phyloP scores from a whole-genome alignment of 495 filamentous ascomycete species.

The Penicillium crystallinum region DNA sequence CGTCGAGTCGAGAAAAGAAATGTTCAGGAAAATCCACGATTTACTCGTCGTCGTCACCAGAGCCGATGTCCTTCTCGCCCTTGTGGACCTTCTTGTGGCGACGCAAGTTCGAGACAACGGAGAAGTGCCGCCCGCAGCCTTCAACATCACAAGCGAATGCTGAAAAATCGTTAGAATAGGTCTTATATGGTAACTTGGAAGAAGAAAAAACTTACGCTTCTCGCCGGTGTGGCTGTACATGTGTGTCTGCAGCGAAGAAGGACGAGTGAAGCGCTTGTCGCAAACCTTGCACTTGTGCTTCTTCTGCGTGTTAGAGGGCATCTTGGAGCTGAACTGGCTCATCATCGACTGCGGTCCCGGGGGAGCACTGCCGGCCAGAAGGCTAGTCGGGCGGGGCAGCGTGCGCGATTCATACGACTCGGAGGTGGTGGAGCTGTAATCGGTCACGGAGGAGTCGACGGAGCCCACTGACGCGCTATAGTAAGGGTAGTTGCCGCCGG shows the following conservation, averaged over 20 bases:
- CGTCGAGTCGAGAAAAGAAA: slow-evolving; percentile 11
- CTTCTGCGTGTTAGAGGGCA: slow-evolving; percentile 94
- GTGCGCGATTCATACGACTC: slow-evolving; percentile 88
- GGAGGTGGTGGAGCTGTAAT: slow-evolving; percentile 82
- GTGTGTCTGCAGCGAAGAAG: slow-evolving; percentile 94
- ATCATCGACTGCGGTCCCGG: slow-evolving; percentile 96
- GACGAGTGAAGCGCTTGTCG: slow-evolving; percentile 96
- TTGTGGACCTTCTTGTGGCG: slow-evolving; percentile 96
- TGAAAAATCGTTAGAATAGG: slow-evolving; percentile 41
- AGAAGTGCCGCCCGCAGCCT: slow-evolving; percentile 94
- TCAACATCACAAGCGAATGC: slow-evolving; percentile 93
- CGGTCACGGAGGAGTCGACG: slow-evolving; percentile 85
- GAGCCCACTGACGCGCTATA: slow-evolving; percentile 76
- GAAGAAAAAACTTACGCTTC: slow-evolving; percentile 70
- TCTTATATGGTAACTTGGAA: background rate
- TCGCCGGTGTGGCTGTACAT: slow-evolving; percentile 99
- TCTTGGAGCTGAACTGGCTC: slow-evolving; percentile 96
- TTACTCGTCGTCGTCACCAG: slow-evolving; percentile 45
- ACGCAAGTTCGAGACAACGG: slow-evolving; percentile 93
- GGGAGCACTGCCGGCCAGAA: slow-evolving; percentile 61
- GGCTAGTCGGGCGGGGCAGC: slow-evolving; percentile 68
- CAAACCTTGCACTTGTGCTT: slow-evolving; percentile 99
- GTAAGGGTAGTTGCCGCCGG: slow-evolving; percentile 62
- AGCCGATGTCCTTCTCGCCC: slow-evolving; percentile 56
- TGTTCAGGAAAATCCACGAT: slow-evolving; percentile 5